A percentile compares a stretch with the other conserved stretches of the same genome.
phyloP scores from a whole-genome alignment of 495 filamentous ascomycete species.

The Astrothelium subdiscretum region DNA sequence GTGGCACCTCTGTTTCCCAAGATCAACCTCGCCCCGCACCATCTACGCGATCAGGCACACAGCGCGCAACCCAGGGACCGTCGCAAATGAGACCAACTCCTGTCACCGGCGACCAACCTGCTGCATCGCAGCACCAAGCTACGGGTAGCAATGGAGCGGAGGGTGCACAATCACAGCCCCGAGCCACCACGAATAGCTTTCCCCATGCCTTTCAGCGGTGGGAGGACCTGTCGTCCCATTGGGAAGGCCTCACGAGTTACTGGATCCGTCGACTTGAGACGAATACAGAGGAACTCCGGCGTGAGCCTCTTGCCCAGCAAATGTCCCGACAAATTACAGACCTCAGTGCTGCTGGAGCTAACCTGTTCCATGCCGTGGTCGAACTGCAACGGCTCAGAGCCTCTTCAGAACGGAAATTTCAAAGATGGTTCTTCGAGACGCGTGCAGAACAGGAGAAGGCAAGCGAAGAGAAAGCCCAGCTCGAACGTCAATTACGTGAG shows the following conservation, averaged over 20 bases:
- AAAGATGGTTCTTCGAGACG: slow-evolving; percentile 97
- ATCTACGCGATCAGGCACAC: slow-evolving; percentile 9
- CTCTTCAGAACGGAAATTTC: slow-evolving; percentile 92
- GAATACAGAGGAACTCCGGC: slow-evolving; percentile 70
- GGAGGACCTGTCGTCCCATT: slow-evolving; percentile 93
- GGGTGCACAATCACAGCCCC: slow-evolving; percentile 1
- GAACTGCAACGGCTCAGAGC: slow-evolving; percentile 92
- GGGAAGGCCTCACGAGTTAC: slow-evolving; percentile 94
- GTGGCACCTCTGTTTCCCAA: slow-evolving; percentile 19
- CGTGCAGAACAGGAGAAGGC: slow-evolving; percentile 75
- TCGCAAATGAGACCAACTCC: slow-evolving; percentile 11
- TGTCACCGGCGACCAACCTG: slow-evolving; percentile 10
- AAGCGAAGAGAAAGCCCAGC: slow-evolving; percentile 71
- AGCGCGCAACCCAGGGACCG: slow-evolving; percentile 4
- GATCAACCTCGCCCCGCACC: slow-evolving; percentile 20
- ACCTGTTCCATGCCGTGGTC: slow-evolving; percentile 94
- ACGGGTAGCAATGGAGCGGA: neutral
- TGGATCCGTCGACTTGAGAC: slow-evolving; percentile 90
- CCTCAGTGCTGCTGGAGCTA: slow-evolving; percentile 88
- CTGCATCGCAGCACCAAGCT: neutral
- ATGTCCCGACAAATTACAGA: slow-evolving; percentile 90
- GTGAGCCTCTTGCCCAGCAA: slow-evolving; percentile 73
- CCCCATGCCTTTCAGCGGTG: slow-evolving; percentile 96
- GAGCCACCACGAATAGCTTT: slow-evolving; percentile 36
- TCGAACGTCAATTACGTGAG: slow-evolving; percentile 58